Conservation (phyloP, 441 rosid species). For the Pelargonium fulgidum region DNA sequence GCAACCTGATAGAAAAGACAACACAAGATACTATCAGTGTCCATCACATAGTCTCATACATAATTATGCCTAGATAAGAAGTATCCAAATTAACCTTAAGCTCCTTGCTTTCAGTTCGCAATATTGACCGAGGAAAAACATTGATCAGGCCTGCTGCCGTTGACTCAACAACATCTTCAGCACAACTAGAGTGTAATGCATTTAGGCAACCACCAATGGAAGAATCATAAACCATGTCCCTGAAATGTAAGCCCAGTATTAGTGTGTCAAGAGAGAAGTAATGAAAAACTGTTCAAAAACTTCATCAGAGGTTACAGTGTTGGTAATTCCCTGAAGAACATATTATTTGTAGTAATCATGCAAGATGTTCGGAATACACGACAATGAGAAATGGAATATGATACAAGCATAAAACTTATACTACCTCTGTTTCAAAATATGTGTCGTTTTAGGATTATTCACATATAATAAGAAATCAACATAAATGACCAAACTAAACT, state of each 20-base stretch:
- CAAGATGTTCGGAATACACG: too few relatives aligned
- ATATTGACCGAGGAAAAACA: constrained; percentile 51
- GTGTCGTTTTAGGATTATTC: too few relatives aligned
- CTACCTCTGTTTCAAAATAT: too few relatives aligned
- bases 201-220: constrained; percentile 74
- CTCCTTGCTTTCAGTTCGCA: constrained; percentile 79
- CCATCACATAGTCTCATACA: neutral
- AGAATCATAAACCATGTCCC: constrained; percentile 70
- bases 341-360: neutral
- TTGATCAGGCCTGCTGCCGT: constrained; percentile 69
- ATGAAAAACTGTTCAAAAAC: constrained; percentile 11
- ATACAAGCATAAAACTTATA: too few relatives aligned
- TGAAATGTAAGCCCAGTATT: constrained; percentile 35
- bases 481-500: too few relatives aligned
- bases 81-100: constrained; percentile 62
- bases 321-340: neutral
- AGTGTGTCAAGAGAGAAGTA: constrained; percentile 5
- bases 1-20: constrained; percentile 51
- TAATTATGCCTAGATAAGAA: constrained; percentile 21
- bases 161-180: constrained; percentile 61
- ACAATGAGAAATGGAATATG: too few relatives aligned
- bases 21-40: neutral
- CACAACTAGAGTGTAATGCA: constrained; percentile 53
- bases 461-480: too few relatives aligned
- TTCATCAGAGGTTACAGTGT: constrained; percentile 8